These are phyloP conservation scores for Dryas integrifolia DNA, from an alignment of 331 rosid species.

Conservation along the genomic window DNA sequence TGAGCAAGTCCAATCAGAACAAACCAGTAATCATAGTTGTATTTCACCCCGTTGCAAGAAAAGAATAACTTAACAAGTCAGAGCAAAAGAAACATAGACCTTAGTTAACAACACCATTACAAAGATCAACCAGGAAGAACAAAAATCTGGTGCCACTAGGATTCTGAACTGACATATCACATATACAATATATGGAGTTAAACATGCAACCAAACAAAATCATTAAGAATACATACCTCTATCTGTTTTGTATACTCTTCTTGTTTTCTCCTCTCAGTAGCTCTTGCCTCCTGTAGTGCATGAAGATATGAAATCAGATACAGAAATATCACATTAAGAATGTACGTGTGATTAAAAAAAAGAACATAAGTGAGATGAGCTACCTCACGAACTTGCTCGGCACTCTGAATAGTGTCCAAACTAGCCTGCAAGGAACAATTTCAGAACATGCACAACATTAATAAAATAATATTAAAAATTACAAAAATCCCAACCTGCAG, in stretches of 20 bases:
- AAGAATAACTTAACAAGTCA: no score
- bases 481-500: slow-evolving; percentile 58
- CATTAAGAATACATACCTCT: slow-evolving; percentile 52
- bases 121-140: neutral
- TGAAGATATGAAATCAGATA: slow-evolving; percentile 4
- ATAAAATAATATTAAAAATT: neutral
- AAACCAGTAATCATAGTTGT: neutral
- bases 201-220: neutral
- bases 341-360: neutral
- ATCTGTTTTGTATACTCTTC: slow-evolving; percentile 66
- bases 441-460: slow-evolving; percentile 34
- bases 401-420: slow-evolving; percentile 77
- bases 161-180: neutral
- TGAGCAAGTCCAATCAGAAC: neutral
- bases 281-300: slow-evolving; percentile 80
- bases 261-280: slow-evolving; percentile 70
- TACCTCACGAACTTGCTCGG: slow-evolving; percentile 86
- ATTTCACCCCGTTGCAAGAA: no score
- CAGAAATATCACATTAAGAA: neutral
- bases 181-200: neutral
- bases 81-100: neutral
- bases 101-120: neutral
- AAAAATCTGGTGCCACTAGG: neutral
- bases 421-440: slow-evolving; percentile 56
- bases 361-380: slow-evolving; percentile 21